Evolutionary conservation across 805 yeast species (phyloP).

Genomic region (Starmerella geochares): DNA sequence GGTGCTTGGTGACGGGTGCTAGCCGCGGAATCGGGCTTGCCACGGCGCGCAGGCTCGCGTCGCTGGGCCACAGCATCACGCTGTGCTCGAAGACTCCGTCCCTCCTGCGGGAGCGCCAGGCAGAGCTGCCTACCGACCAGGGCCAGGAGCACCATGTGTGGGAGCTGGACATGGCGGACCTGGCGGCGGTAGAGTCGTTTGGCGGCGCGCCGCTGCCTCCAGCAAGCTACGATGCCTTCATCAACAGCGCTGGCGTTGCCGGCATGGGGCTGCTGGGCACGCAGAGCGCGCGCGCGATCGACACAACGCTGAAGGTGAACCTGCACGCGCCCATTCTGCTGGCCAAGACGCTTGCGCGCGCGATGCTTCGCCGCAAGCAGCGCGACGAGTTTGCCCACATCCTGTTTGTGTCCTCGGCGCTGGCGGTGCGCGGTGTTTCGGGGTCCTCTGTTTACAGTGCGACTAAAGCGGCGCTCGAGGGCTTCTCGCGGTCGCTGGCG

Average conservation of each 20-base stretch:
- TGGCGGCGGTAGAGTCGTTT: slow-evolving; percentile 5
- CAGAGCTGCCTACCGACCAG: slow-evolving; percentile 17
- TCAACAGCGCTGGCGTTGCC: slow-evolving; percentile 52
- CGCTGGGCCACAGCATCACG: slow-evolving; percentile 43
- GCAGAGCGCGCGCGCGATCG: slow-evolving; percentile 37
- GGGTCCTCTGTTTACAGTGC: slow-evolving; percentile 64
- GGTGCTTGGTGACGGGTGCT: slow-evolving; percentile 48
- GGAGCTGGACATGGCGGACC: slow-evolving; percentile 20
- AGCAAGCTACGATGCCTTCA: slow-evolving; percentile 15
- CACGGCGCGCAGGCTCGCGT: slow-evolving; percentile 44
- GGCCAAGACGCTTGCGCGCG: slow-evolving; percentile 42
- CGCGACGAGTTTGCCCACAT: slow-evolving; percentile 30
- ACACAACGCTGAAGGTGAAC: slow-evolving; percentile 44
- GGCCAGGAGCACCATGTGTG: slow-evolving; percentile 18
- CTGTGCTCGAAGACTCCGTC: slow-evolving; percentile 42
- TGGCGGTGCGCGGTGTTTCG: slow-evolving; percentile 34
- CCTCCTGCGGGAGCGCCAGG: slow-evolving; percentile 30
- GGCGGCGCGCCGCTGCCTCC: slow-evolving; percentile 35
- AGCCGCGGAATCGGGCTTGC: slow-evolving; percentile 57
- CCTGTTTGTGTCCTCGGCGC: slow-evolving; percentile 56
- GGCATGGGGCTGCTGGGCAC: slow-evolving; percentile 44
- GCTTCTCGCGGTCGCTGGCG: slow-evolving; percentile 52
- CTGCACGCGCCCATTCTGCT: slow-evolving; percentile 52
- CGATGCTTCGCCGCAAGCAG: slow-evolving; percentile 38
- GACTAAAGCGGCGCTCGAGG: slow-evolving; percentile 58